Conservation (phyloP, 2,329 filamentous ascomycete species). For the Paraconiothyrium brasiliense region DNA sequence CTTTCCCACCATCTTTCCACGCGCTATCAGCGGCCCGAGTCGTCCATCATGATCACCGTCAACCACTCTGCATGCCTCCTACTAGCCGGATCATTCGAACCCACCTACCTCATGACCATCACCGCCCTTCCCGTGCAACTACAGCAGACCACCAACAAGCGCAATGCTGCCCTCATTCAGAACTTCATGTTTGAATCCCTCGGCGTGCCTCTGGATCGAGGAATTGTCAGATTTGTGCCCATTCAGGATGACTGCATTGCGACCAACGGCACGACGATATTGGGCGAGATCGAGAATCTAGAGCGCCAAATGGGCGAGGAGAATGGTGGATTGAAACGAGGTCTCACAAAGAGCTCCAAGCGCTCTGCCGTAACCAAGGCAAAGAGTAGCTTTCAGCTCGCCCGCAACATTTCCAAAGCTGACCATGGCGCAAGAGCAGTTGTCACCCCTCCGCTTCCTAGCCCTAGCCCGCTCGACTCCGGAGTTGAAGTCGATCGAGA, state of each 20-base stretch:
- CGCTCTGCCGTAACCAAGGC: conserved; percentile 44
- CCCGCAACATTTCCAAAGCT: conserved; percentile 43
- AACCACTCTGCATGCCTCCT: conserved; percentile 78
- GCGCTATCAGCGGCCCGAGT: conserved; percentile 77
- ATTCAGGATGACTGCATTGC: conserved; percentile 77
- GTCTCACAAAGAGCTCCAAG: conserved; percentile 50
- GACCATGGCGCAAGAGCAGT: conserved; percentile 36
- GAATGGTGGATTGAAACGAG: conserved; percentile 54
- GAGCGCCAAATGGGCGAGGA: conserved; percentile 57
- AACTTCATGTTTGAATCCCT: conserved; percentile 77
- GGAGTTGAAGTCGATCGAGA: conserved; percentile 44
- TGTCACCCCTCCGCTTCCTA: conserved; percentile 43
- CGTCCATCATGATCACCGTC: conserved; percentile 78
- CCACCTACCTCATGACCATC: conserved; percentile 81
- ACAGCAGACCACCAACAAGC: conserved; percentile 78
- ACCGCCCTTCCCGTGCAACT: conserved; percentile 74
- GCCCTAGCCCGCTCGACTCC: conserved; percentile 48
- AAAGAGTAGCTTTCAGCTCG: conserved; percentile 50
- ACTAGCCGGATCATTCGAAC: conserved; percentile 78
- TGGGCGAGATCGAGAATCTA: conserved; percentile 71
- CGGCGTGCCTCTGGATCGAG: conserved; percentile 71
- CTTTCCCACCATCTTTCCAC: conserved; percentile 77
- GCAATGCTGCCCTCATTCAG: conserved; percentile 81
- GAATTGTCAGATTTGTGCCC: conserved; percentile 76
- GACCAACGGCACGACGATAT: conserved; percentile 74